Percentiles rank a stretch among this genome's conserved stretches.
phyloP scores from a whole-genome alignment of 1,284 basidiomycete species.

The Bjerkandera adusta region DNA sequence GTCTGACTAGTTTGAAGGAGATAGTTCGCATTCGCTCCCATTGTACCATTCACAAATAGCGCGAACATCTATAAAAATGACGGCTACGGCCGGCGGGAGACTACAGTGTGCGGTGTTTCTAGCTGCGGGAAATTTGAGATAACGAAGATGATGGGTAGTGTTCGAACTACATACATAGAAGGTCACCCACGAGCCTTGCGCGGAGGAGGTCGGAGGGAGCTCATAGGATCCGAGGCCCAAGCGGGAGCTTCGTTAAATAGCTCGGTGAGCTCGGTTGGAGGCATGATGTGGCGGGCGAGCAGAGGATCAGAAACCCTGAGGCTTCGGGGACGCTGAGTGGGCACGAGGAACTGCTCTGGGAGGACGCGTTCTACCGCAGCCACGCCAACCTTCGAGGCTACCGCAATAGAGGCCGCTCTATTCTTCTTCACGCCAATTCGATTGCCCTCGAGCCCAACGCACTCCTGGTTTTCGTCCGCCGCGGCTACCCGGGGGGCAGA shows the following conservation, averaged over 20 bases:
- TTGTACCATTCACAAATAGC: slow-evolving; percentile 5
- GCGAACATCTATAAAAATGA: no score
- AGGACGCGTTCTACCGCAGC: background rate
- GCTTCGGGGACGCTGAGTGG: background rate
- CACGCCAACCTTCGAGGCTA: background rate
- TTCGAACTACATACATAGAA: no score
- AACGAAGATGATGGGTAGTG: no score
- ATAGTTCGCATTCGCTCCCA: background rate
- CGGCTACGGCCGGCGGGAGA: no score
- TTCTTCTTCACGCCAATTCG: slow-evolving; percentile 2
- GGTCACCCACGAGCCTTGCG: background rate
- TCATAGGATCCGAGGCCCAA: background rate
- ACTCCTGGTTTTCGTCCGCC: background rate
- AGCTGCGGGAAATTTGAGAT: no score
- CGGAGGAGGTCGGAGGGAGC: background rate
- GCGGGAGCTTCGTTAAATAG: slow-evolving; percentile 1
- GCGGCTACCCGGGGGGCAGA: background rate
- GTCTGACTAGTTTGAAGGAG: no score
- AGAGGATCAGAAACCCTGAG: background rate
- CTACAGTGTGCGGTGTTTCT: no score
- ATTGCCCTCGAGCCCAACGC: background rate
- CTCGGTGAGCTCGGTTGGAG: slow-evolving; percentile 7
- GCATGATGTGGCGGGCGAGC: slow-evolving; percentile 10
- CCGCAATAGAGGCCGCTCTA: background rate
- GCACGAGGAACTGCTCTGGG: background rate